phyloP scores from a whole-genome alignment of 2,329 filamentous ascomycete genomes.

The Aspergillus transmontanensis region DNA sequence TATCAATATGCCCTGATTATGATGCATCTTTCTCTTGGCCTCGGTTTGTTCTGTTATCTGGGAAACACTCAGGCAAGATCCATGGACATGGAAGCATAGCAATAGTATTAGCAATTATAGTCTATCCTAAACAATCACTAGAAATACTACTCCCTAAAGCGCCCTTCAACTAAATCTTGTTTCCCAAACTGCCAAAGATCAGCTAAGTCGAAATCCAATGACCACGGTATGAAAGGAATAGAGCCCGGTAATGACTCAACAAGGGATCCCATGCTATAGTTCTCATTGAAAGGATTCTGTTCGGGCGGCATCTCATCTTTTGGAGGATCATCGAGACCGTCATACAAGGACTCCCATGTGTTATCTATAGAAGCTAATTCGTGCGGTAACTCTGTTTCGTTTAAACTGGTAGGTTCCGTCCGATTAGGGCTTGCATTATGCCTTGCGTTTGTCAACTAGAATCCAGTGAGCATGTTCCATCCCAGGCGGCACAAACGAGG shows the following conservation, averaged over 20 bases:
- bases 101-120: neutral
- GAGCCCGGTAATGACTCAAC: neutral
- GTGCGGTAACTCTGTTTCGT: neutral
- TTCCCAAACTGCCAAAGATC: neutral
- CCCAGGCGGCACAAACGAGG: no score
- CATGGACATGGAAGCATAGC: neutral
- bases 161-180: neutral
- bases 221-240: neutral
- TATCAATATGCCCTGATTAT: neutral
- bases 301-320: neutral
- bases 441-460: neutral
- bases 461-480: neutral
- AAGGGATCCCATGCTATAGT: neutral
- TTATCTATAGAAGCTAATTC: neutral
- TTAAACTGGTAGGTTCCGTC: neutral
- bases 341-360: no score
- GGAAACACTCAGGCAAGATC: neutral
- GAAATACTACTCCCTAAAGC: neutral
- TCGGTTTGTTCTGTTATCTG: neutral
- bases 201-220: neutral
- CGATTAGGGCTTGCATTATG: neutral
- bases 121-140: neutral
- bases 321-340: neutral
- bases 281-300: neutral
- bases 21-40: neutral